Conservation (phyloP, 73 alveolate species). For the Paraurostyla sp. region DNA sequence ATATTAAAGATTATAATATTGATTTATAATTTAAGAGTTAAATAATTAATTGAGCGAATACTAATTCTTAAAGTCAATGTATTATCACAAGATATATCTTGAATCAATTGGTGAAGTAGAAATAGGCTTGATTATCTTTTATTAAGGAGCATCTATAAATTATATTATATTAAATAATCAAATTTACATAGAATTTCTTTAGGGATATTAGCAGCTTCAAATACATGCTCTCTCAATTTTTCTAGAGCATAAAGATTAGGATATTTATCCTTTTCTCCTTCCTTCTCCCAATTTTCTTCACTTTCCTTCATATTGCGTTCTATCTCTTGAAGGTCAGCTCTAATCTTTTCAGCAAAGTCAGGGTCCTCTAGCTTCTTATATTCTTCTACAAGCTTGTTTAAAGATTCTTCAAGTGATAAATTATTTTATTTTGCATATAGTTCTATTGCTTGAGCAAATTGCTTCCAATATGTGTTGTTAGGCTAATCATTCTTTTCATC, state of each 20-base stretch:
- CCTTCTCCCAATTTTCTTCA: constrained; percentile 12
- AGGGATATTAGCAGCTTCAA: background rate
- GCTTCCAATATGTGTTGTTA: background rate
- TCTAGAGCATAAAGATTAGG: constrained; percentile 25
- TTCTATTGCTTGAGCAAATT: background rate
- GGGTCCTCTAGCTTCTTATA: background rate
- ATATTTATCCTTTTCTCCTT: background rate
- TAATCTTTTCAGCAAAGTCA: background rate
- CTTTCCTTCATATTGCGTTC: background rate
- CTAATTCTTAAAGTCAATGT: constrained; percentile 15
- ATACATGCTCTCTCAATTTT: background rate
- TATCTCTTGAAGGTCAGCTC: background rate
- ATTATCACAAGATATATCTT: no score
- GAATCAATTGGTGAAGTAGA: no score
- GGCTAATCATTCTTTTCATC: background rate
- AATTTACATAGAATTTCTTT: background rate
- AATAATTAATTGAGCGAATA: background rate
- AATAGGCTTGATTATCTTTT: background rate
- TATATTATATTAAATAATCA: background rate
- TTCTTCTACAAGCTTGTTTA: background rate
- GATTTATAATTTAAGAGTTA: no score
- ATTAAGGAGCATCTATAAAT: background rate
- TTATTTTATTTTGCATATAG: background rate
- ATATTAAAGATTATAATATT: background rate
- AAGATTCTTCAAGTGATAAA: constrained; percentile 19